Evolutionary conservation across 2,329 filamentous ascomycete species (phyloP).

Genomic region (Dothistroma pini): DNA sequence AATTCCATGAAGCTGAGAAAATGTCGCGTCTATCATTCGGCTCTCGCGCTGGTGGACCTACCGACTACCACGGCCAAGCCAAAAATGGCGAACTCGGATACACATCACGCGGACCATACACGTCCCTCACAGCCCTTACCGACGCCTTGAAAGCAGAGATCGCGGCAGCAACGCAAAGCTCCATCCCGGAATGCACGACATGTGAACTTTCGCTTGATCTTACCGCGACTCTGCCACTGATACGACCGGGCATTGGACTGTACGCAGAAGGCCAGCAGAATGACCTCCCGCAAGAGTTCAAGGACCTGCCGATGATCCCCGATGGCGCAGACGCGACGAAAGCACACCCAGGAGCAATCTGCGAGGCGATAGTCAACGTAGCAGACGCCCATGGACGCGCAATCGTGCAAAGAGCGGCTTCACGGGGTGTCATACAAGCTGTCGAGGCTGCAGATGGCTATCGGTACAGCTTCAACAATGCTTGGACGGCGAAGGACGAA

Average conservation of each 20-base stretch:
- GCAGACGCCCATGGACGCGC: conserved; percentile 40
- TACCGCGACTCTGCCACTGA: conserved; percentile 24
- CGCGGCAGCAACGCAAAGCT: conserved; percentile 10
- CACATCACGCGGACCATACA: conserved; percentile 19
- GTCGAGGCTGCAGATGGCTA: conserved; percentile 47
- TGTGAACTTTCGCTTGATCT: conserved; percentile 25
- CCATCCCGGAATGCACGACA: conserved; percentile 24
- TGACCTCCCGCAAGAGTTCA: conserved; percentile 31
- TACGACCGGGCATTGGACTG: conserved; percentile 30
- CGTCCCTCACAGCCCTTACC: conserved; percentile 23
- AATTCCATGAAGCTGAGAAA: background rate
- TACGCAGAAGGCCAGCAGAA: conserved; percentile 29
- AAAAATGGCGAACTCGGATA: conserved; percentile 7
- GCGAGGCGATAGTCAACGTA: conserved; percentile 25
- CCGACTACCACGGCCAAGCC: conserved; percentile 20
- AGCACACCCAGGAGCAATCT: conserved; percentile 22
- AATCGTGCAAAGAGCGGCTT: conserved; percentile 46
- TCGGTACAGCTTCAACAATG: conserved; percentile 50
- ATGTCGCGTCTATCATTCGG: conserved; percentile 27
- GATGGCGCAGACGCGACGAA: conserved; percentile 6
- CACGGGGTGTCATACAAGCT: conserved; percentile 43
- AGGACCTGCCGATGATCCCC: conserved; percentile 10
- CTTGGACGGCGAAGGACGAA: conserved; percentile 45
- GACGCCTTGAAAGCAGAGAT: conserved; percentile 23
- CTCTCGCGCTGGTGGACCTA: conserved; percentile 23